A percentile compares a stretch with the other conserved stretches of the same genome.
These are phyloP conservation scores for Diaporthe longicolla DNA, from an alignment of 2,329 filamentous ascomycete genomes.

Conservation along the genomic window DNA sequence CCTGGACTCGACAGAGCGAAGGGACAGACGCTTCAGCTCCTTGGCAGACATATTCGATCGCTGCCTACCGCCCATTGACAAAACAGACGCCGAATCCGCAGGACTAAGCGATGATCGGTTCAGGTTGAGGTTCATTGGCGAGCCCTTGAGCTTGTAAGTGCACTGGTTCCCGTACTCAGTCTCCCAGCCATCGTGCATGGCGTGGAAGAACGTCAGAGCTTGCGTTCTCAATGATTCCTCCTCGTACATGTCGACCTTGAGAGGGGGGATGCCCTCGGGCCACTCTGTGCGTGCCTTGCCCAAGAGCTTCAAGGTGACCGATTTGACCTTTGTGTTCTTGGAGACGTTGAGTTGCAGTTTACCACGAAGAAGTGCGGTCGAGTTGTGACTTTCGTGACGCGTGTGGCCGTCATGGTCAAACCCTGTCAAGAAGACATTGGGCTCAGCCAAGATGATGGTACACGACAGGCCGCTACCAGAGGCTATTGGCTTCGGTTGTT, in stretches of 20 bases:
- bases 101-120: slow-evolving; percentile 44
- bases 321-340: slow-evolving; percentile 94
- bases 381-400: slow-evolving; percentile 68
- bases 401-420: slow-evolving; percentile 79
- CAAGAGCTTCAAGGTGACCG: slow-evolving; percentile 86
- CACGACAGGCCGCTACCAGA: slow-evolving; percentile 82
- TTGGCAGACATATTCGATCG: slow-evolving; percentile 57
- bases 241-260: slow-evolving; percentile 86
- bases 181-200: slow-evolving; percentile 73
- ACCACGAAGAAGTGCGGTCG: slow-evolving; percentile 86
- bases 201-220: slow-evolving; percentile 93
- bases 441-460: slow-evolving; percentile 82
- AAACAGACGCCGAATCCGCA: slow-evolving; percentile 51
- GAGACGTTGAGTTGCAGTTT: slow-evolving; percentile 85
- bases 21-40: slow-evolving; percentile 77
- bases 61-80: slow-evolving; percentile 50
- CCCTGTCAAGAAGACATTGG: slow-evolving; percentile 83
- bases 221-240: slow-evolving; percentile 90
- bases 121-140: slow-evolving; percentile 53
- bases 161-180: slow-evolving; percentile 75
- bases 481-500: slow-evolving; percentile 77
- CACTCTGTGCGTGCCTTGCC: slow-evolving; percentile 92
- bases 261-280: slow-evolving; percentile 94
- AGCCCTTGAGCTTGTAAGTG: slow-evolving; percentile 64
- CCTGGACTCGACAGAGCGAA: slow-evolving; percentile 85